Conservation (phyloP, 2,329 filamentous ascomycete genomes). For the Talaromyces sp. region DNA sequence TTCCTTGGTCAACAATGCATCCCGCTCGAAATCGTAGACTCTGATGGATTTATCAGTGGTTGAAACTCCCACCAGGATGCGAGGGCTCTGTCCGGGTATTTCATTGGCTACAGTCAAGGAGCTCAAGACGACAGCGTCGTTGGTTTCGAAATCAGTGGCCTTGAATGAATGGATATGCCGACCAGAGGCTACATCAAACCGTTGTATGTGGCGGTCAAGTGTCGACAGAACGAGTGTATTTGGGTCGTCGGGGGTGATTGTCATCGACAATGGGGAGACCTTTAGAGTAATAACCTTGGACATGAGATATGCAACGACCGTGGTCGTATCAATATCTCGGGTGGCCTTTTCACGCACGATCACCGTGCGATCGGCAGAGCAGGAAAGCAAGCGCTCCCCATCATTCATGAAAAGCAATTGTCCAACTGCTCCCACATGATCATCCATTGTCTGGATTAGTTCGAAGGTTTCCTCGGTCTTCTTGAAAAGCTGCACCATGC, state of each 20-base stretch:
- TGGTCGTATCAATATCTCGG: conserved; percentile 51
- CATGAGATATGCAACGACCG: conserved; percentile 70
- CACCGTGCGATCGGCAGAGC: conserved; percentile 80
- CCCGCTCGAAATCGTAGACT: conserved; percentile 75
- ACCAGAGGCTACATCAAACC: conserved; percentile 60
- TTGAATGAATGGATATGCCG: conserved; percentile 70
- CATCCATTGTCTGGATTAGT: conserved; percentile 83
- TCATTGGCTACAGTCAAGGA: conserved; percentile 60
- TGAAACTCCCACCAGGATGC: conserved; percentile 78
- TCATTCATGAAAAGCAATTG: conserved; percentile 70
- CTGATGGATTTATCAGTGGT: conserved; percentile 94
- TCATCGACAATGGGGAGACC: conserved; percentile 80
- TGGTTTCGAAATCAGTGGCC: conserved; percentile 71
- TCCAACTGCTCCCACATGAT: conserved; percentile 82
- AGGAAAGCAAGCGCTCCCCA: conserved; percentile 69
- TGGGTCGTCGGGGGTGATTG: conserved; percentile 58
- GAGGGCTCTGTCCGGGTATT: conserved; percentile 51
- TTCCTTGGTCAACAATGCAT: conserved; percentile 75
- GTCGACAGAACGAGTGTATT: conserved; percentile 55
- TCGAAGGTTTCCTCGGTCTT: conserved; percentile 57
- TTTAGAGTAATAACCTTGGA: conserved; percentile 75
- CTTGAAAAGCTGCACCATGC: conserved; percentile 87
- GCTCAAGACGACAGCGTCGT: conserved; percentile 77
- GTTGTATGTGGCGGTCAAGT: conserved; percentile 57
- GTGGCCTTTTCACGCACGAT: conserved; percentile 74